A percentile compares a stretch with the other conserved stretches of the same genome.
phyloP scores from a whole-genome alignment of 768 basidiomycete genomes.

The Butyriboletus loyo region DNA sequence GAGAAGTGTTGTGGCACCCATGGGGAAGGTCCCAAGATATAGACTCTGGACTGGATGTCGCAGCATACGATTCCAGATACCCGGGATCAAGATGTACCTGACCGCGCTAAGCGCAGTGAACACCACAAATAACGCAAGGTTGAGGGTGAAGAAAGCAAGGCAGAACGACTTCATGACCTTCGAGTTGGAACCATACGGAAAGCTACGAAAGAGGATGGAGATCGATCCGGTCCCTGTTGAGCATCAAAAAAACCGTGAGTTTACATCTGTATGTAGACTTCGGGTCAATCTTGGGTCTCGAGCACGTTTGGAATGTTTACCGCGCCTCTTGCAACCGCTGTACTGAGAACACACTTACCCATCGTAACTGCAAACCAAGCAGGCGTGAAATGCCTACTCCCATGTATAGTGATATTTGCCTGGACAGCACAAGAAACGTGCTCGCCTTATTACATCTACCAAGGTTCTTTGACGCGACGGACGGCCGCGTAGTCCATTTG shows the following conservation, averaged over 20 bases:
- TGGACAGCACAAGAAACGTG: neutral
- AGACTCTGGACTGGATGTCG: conserved; percentile 50
- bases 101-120: conserved; percentile 44
- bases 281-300: neutral
- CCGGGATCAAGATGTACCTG: conserved; percentile 54
- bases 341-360: conserved; percentile 34
- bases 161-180: conserved; percentile 40
- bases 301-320: neutral
- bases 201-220: conserved; percentile 52
- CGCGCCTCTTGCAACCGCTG: neutral
- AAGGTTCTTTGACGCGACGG: conserved; percentile 26
- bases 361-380: conserved; percentile 56
- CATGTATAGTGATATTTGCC: neutral
- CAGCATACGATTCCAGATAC: conserved; percentile 47
- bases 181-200: conserved; percentile 51
- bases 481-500: neutral
- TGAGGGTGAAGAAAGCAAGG: conserved; percentile 56
- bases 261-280: neutral
- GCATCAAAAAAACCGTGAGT: neutral
- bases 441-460: conserved; percentile 36
- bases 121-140: conserved; percentile 50
- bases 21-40: conserved; percentile 49
- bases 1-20: conserved; percentile 61
- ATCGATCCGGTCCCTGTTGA: conserved; percentile 47
- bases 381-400: conserved; percentile 47